phyloP scores from a whole-genome alignment of 106 monocot species.

The Dendrobium chrysotoxum region DNA sequence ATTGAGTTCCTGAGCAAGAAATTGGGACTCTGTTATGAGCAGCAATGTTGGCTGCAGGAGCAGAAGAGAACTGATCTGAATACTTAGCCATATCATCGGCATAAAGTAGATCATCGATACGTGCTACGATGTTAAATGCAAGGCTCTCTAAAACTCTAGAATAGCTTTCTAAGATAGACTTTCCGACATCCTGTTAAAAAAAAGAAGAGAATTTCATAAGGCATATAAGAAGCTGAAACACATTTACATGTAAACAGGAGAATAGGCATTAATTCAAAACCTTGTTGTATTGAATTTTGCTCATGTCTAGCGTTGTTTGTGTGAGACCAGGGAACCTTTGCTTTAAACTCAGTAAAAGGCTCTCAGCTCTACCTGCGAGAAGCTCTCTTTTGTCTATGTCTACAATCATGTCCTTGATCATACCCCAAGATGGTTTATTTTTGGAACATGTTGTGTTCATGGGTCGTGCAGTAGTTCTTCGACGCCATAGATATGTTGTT shows the following conservation, averaged over 20 bases:
- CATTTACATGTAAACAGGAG: background rate
- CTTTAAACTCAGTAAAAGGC: slow-evolving; percentile 73
- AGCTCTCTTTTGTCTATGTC: slow-evolving; percentile 46
- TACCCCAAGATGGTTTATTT: slow-evolving; percentile 41
- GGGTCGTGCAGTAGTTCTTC: slow-evolving; percentile 18
- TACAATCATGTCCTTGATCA: slow-evolving; percentile 59
- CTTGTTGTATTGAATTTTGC: slow-evolving; percentile 96
- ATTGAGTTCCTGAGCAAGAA: slow-evolving; percentile 44
- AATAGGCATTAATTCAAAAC: slow-evolving; percentile 13
- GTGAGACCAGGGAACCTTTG: slow-evolving; percentile 86
- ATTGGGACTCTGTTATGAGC: slow-evolving; percentile 20
- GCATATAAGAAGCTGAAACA: background rate
- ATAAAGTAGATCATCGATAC: slow-evolving; percentile 78
- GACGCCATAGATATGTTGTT: slow-evolving; percentile 68
- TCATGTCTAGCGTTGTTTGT: slow-evolving; percentile 80
- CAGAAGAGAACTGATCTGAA: slow-evolving; percentile 36
- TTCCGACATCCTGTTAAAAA: slow-evolving; percentile 71
- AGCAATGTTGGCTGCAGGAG: slow-evolving; percentile 14
- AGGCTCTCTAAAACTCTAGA: slow-evolving; percentile 94
- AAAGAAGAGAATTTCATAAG: background rate
- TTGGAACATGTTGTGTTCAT: slow-evolving; percentile 21
- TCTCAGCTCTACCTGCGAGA: slow-evolving; percentile 81
- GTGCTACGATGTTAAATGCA: slow-evolving; percentile 82
- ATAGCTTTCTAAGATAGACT: slow-evolving; percentile 88
- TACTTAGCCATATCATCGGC: slow-evolving; percentile 64